Conservation (phyloP, 345 rosid genomes). For the Moringa oleifera region DNA sequence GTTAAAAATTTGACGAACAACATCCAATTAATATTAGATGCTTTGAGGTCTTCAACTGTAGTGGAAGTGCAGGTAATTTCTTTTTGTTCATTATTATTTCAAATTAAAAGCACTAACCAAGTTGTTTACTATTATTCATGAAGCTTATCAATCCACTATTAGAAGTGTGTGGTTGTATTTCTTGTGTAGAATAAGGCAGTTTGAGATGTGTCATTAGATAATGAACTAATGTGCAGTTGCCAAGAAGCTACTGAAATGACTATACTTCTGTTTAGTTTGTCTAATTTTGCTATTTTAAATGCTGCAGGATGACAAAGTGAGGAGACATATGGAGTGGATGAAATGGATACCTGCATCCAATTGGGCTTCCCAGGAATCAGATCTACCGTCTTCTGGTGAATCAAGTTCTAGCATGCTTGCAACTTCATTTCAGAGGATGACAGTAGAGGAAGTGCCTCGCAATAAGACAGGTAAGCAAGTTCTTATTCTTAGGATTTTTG, state of each 20-base stretch:
- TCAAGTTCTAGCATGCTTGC: conserved; percentile 23
- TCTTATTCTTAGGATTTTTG: too few relatives aligned
- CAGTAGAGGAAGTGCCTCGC: conserved; percentile 22
- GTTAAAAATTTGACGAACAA: conserved; percentile 35
- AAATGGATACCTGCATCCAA: conserved; percentile 31
- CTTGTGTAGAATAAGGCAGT: too few relatives aligned
- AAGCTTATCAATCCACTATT: not conserved
- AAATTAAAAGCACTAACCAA: not conserved
- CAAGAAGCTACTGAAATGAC: not conserved
- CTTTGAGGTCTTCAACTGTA: conserved; percentile 35
- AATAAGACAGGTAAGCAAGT: too few relatives aligned
- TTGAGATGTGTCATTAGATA: not conserved
- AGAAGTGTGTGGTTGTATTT: not conserved
- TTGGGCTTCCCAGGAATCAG: conserved; percentile 21
- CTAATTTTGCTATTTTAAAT: conserved; percentile 6
- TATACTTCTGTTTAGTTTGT: not conserved
- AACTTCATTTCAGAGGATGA: conserved; percentile 32
- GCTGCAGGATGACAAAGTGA: conserved; percentile 44
- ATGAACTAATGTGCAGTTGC: not conserved
- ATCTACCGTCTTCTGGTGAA: conserved; percentile 14
- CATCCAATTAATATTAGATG: conserved; percentile 36
- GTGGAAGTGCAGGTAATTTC: conserved; percentile 48
- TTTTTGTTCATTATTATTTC: not conserved
- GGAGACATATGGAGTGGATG: conserved; percentile 55
- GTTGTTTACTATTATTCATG: not conserved